Base-by-base conservation (phyloP, 192 early-diverging fungal species). In the Entrophospora sp. region DNA sequence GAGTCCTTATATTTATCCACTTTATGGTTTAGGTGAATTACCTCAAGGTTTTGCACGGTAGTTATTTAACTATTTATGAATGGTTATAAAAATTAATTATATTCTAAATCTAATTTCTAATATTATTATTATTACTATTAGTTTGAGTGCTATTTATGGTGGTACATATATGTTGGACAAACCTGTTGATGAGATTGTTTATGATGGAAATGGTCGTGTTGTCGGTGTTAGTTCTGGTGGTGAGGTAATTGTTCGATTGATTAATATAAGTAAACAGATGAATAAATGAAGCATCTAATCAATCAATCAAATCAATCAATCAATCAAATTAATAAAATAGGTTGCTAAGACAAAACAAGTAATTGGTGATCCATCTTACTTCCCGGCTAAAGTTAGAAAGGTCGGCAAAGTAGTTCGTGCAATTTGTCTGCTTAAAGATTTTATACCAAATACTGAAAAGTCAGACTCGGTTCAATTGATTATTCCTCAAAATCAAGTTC, bases 81-180 rank as follows among this genome's bases (percentile, higher is more conserved):
- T 12, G 37, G 14, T 38, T 38, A 38, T 38, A 12, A 38, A 38
- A 38, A 38, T 38, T n/a, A n/a, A n/a, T n/a, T n/a, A n/a, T n/a
- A n/a, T n/a, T n/a, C n/a, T n/a, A n/a, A n/a, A n/a, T n/a, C n/a
- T n/a, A n/a, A 40, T 42, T 42, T 22, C 14, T 25, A 37, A 44
- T 18, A 22, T 13, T 52, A 27, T 24, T 34, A 12, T 28, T 12
- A 31, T 61, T 62, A 59, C 7, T 64, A 56, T n/a, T 67, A 91
- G 93, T 55, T 77, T 99, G 69, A 91, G 89, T 75, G 97, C 97
- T 37, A 91, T 99, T 64, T 99, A 97, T 68, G 95, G 96, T 16
- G 97, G 96, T 68, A 99, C 97, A 18, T 99, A 98, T 79, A 99
- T 99, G 97, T 82, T 99, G 34, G 87, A 86, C 73, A 94, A 92